These are phyloP conservation scores for Phytopythium mirpurense DNA, from an alignment of 352 stramenopile genomes.

Conservation along the genomic window DNA sequence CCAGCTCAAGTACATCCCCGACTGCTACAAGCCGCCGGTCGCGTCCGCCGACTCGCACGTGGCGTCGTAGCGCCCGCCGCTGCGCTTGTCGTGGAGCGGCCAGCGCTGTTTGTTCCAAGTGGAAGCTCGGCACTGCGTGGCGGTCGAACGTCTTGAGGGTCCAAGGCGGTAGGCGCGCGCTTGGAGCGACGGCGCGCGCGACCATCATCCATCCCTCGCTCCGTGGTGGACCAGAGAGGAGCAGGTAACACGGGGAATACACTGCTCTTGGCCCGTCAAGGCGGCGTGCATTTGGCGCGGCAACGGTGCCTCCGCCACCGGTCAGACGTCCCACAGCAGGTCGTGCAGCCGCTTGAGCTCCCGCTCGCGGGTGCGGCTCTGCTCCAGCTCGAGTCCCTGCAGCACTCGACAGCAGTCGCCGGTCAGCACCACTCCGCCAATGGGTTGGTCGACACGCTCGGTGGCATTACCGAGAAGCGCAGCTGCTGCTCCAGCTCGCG, in stretches of 20 bases:
- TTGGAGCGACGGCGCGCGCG: too few species aligned
- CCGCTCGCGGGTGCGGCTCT: constrained; percentile 60
- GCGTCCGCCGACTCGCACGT: constrained; percentile 73
- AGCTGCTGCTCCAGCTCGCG: constrained; percentile 57
- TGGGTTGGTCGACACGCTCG: too few species aligned
- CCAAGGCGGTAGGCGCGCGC: too few species aligned
- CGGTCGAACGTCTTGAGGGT: too few species aligned
- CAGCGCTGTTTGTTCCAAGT: too few species aligned
- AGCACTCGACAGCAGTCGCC: not conserved
- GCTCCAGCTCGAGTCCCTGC: constrained; percentile 69
- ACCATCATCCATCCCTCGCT: too few species aligned
- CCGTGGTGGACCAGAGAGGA: not conserved
- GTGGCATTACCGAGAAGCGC: constrained; percentile 56
- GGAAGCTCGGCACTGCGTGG: too few species aligned
- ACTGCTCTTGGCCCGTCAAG: too few species aligned
- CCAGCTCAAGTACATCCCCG: constrained; percentile 96
- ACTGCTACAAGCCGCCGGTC: constrained; percentile 89
- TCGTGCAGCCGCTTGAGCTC: constrained; percentile 61
- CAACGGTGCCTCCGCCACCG: too few species aligned
- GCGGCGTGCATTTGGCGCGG: too few species aligned
- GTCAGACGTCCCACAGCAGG: constrained; percentile 48
- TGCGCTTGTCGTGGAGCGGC: too few species aligned
- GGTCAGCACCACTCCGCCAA: not conserved
- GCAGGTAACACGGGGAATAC: constrained; percentile 1
- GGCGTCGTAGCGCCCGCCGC: constrained; percentile 13